Percentiles rank a stretch among this genome's conserved stretches.
Conservation (phyloP, 1,284 basidiomycete species). For the Porogramme epimiltina region DNA sequence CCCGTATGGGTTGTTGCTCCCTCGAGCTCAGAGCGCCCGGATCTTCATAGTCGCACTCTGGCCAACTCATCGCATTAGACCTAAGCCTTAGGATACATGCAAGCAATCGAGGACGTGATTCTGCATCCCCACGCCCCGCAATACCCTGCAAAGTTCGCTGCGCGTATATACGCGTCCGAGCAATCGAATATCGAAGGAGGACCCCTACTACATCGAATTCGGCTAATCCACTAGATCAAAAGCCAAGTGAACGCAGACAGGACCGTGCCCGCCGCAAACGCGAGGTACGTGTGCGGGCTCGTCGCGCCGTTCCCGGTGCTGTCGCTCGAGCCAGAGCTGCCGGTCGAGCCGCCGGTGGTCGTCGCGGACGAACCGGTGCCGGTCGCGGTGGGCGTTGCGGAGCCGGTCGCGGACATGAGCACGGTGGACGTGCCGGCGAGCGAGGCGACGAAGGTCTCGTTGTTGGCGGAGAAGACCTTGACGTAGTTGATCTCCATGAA, state of each 20-base stretch:
- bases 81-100: too few relatives aligned
- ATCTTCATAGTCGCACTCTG: too few relatives aligned
- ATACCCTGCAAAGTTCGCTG: too few relatives aligned
- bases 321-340: not conserved
- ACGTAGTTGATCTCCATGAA: slow-evolving; percentile 55
- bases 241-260: slow-evolving; percentile 1
- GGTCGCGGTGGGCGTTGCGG: not conserved
- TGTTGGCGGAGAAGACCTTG: slow-evolving; percentile 41
- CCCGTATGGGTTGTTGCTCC: not conserved
- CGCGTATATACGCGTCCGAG: too few relatives aligned
- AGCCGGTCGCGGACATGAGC: slow-evolving; percentile 13
- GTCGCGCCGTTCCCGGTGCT: not conserved
- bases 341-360: not conserved
- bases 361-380: not conserved
- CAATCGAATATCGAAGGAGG: too few relatives aligned
- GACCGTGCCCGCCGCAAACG: not conserved
- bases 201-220: too few relatives aligned
- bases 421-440: slow-evolving; percentile 15
- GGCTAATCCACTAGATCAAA: not conserved
- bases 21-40: too few relatives aligned
- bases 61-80: too few relatives aligned
- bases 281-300: slow-evolving; percentile 1
- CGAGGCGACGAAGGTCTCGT: slow-evolving; percentile 16
- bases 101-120: too few relatives aligned
- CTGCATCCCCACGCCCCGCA: too few relatives aligned